Conservation (phyloP, 495 filamentous ascomycete species). For the Apodospora peruviana region DNA sequence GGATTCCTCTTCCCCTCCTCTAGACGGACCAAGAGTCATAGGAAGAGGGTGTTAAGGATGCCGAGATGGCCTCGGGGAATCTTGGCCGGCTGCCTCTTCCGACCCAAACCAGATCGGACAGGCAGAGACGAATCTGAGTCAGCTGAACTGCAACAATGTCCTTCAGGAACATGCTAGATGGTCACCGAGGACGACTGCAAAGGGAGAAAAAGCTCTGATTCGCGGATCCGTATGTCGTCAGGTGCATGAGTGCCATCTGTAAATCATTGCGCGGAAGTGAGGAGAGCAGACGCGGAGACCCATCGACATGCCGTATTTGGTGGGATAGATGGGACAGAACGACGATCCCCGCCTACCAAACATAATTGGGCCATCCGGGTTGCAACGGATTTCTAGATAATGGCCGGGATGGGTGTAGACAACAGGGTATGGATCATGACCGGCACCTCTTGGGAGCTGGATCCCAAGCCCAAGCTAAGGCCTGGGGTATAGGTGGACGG, state of each 20-base stretch:
- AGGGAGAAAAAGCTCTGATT: slow-evolving; percentile 1
- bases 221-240: slow-evolving; percentile 5
- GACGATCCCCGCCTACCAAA: slow-evolving; percentile 14
- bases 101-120: not conserved
- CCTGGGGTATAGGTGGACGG: too few relatives aligned
- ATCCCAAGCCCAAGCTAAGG: too few relatives aligned
- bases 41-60: slow-evolving; percentile 6
- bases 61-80: not conserved
- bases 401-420: not conserved
- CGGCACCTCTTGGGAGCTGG: too few relatives aligned
- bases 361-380: not conserved
- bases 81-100: slow-evolving; percentile 2
- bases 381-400: too few relatives aligned
- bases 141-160: not conserved
- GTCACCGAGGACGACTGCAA: not conserved
- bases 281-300: slow-evolving; percentile 7
- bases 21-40: slow-evolving; percentile 1
- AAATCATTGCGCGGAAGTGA: slow-evolving; percentile 16
- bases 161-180: not conserved
- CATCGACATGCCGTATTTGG: slow-evolving; percentile 6
- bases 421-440: too few relatives aligned
- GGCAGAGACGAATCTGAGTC: not conserved
- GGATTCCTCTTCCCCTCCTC: slow-evolving; percentile 9
- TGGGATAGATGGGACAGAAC: slow-evolving; percentile 3
- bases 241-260: slow-evolving; percentile 20